Evolutionary conservation across 1,284 basidiomycete genomes (phyloP).

Genomic region (Cerioporus squamosus): DNA sequence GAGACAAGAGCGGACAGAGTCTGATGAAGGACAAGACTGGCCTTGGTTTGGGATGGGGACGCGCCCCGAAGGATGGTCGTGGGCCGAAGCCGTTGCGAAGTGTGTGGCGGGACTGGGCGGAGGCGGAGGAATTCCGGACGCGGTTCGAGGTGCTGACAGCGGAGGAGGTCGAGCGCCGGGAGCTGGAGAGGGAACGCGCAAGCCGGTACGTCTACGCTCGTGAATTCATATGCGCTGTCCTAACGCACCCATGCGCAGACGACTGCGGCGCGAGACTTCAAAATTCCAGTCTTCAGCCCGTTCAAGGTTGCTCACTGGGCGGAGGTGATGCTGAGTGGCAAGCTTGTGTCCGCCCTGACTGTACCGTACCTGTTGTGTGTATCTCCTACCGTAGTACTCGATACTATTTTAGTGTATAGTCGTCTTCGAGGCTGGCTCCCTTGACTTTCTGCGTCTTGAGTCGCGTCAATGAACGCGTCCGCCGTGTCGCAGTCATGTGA

Average conservation of each 20-base stretch:
- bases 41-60: constrained; percentile 70
- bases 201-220: constrained; percentile 45
- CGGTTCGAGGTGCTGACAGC: constrained; percentile 83
- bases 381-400: neutral
- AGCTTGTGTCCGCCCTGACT: neutral
- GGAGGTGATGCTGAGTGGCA: constrained; percentile 7
- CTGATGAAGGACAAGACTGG: constrained; percentile 81
- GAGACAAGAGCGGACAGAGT: constrained; percentile 54
- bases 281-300: constrained; percentile 67
- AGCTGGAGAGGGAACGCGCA: constrained; percentile 83
- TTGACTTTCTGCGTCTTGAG: too few relatives aligned
- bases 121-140: constrained; percentile 92
- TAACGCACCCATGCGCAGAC: constrained; percentile 42
- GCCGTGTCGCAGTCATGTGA: constrained; percentile 19
- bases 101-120: constrained; percentile 95
- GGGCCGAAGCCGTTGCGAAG: constrained; percentile 86
- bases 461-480: neutral
- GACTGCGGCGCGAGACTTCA: constrained; percentile 73
- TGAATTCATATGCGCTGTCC: constrained; percentile 6
- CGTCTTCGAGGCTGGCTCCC: too few relatives aligned
- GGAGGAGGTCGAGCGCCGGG: constrained; percentile 90
- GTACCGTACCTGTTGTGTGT: neutral
- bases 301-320: constrained; percentile 35
- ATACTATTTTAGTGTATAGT: neutral
- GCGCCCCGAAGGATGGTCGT: constrained; percentile 68